Conservation (phyloP, 2,329 filamentous ascomycete species). For the Alternaria ethzedia region DNA sequence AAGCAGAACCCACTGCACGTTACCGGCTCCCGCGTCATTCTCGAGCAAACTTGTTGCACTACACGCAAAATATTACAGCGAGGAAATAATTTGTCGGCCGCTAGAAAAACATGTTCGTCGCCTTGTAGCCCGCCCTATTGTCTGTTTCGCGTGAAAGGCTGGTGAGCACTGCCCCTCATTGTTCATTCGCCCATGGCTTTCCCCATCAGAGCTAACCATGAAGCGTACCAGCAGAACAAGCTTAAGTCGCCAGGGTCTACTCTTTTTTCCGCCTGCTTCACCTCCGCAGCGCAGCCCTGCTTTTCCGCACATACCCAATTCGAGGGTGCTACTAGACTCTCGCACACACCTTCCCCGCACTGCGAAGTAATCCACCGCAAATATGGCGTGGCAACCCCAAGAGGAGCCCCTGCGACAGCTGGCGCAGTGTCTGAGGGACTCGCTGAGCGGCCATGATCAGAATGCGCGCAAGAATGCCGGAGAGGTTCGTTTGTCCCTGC, state of each 20-base stretch:
- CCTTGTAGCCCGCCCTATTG: slow-evolving; percentile 38
- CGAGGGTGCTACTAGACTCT: slow-evolving; percentile 10
- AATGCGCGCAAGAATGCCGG: slow-evolving; percentile 87
- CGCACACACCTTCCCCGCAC: slow-evolving; percentile 17
- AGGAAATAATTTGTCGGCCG: slow-evolving; percentile 13
- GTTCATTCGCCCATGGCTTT: slow-evolving; percentile 29
- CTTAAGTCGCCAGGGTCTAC: slow-evolving; percentile 32
- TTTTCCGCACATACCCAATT: slow-evolving; percentile 4
- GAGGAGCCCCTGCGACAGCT: slow-evolving; percentile 88
- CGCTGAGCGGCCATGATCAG: slow-evolving; percentile 82
- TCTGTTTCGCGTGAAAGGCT: slow-evolving; percentile 30
- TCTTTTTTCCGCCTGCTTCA: slow-evolving; percentile 15
- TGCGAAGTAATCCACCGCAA: slow-evolving; percentile 21
- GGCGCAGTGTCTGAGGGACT: slow-evolving; percentile 87
- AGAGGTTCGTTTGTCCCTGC: slow-evolving; percentile 64
- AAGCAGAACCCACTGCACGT: slow-evolving; percentile 27
- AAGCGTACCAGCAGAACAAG: slow-evolving; percentile 36
- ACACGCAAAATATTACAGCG: slow-evolving; percentile 27
- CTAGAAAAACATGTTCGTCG: slow-evolving; percentile 29
- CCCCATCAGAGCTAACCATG: slow-evolving; percentile 43
- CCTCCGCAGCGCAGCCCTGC: slow-evolving; percentile 13
- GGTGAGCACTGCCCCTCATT: slow-evolving; percentile 34
- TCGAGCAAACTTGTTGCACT: slow-evolving; percentile 41
- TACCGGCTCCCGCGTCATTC: slow-evolving; percentile 39
- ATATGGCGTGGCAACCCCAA: slow-evolving; percentile 92